Conservation (phyloP, 495 filamentous ascomycete genomes). For the Penicillium longicatenatum region DNA sequence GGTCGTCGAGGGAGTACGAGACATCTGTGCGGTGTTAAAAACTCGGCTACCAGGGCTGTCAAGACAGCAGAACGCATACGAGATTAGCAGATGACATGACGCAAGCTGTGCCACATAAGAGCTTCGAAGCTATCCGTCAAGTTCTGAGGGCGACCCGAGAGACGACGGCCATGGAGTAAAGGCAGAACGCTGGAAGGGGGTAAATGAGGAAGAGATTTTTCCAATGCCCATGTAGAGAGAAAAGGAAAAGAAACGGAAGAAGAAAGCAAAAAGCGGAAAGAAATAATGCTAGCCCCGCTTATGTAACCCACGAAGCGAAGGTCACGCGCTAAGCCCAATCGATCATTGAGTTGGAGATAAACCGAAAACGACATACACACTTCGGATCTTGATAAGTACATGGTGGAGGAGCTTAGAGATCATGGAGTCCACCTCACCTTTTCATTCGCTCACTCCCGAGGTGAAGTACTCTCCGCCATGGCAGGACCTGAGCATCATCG, state of each 20-base stretch:
- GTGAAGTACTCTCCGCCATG: conserved; percentile 90
- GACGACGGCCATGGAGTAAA: conserved; percentile 33
- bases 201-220: conserved; percentile 12
- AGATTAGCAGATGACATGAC: conserved; percentile 44
- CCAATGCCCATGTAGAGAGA: conserved; percentile 4
- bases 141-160: conserved; percentile 25
- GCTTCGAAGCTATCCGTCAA: conserved; percentile 26
- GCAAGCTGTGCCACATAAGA: conserved; percentile 5
- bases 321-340: conserved; percentile 28
- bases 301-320: conserved; percentile 27
- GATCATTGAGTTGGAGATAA: conserved; percentile 9
- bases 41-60: conserved; percentile 34
- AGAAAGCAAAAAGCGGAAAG: conserved; percentile 15
- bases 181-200: conserved; percentile 29
- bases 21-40: conserved; percentile 59
- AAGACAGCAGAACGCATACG: conserved; percentile 45
- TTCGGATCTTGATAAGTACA: neutral
- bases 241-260: conserved; percentile 17
- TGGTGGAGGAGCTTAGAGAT: conserved; percentile 10
- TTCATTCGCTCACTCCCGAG: conserved; percentile 44
- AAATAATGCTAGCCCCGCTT: conserved; percentile 24
- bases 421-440: conserved; percentile 50
- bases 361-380: conserved; percentile 12
- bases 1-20: conserved; percentile 63
- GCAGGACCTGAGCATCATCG: conserved; percentile 92